These are phyloP conservation scores for Thecaphora thlaspeos DNA, from an alignment of 1,284 basidiomycete species.

Conservation along the genomic window DNA sequence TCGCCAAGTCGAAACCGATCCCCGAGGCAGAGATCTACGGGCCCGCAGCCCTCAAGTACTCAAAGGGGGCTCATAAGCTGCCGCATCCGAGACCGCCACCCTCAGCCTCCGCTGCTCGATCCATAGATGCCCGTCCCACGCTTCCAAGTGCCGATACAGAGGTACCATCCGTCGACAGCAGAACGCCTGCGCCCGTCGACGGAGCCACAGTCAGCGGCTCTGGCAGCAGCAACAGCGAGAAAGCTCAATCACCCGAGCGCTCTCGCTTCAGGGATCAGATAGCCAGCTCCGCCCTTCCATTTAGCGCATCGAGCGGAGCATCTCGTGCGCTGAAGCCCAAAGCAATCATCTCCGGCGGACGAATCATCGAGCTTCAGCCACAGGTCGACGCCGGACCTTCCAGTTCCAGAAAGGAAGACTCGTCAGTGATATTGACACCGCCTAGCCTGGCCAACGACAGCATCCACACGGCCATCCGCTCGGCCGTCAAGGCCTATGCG, in stretches of 20 bases:
- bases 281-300: slow-evolving; percentile 12
- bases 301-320: slow-evolving; percentile 7
- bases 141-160: too few relatives aligned
- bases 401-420: background rate
- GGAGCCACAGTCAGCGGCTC: too few relatives aligned
- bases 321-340: slow-evolving; percentile 5
- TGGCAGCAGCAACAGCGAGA: too few relatives aligned
- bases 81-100: background rate
- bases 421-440: slow-evolving; percentile 1
- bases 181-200: too few relatives aligned
- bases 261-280: slow-evolving; percentile 11
- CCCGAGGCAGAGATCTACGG: slow-evolving; percentile 34
- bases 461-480: slow-evolving; percentile 36
- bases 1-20: slow-evolving; percentile 8
- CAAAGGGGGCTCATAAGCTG: slow-evolving; percentile 29
- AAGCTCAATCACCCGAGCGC: background rate
- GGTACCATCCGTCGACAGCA: too few relatives aligned
- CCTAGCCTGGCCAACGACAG: slow-evolving; percentile 17
- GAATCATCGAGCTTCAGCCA: slow-evolving; percentile 3
- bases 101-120: too few relatives aligned
- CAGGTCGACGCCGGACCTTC: background rate
- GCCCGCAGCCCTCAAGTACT: slow-evolving; percentile 36
- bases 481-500: slow-evolving; percentile 38
- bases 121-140: background rate
- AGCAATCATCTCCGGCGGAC: background rate